Conservation (phyloP, 345 rosid species). For the Turnera subulata region DNA sequence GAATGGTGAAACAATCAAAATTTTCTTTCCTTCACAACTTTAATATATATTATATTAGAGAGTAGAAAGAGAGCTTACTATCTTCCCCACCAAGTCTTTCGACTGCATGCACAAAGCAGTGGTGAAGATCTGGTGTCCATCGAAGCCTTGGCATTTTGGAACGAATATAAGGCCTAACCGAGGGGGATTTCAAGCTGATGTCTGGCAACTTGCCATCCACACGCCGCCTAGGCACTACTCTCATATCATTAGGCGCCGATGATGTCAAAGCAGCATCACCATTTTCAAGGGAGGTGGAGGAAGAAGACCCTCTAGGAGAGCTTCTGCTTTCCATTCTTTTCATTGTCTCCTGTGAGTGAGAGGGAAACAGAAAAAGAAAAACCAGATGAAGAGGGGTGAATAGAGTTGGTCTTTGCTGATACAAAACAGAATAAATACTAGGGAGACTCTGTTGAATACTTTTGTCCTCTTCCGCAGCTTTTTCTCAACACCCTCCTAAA, state of each 20-base stretch:
- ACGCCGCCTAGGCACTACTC: slow-evolving; percentile 4
- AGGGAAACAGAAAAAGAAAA: not conserved
- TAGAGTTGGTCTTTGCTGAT: not conserved
- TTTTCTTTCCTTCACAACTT: no score
- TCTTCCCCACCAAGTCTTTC: slow-evolving; percentile 64
- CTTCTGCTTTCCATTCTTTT: not conserved
- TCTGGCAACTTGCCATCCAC: not conserved
- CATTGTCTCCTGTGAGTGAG: slow-evolving; percentile 1
- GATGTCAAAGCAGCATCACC: slow-evolving; percentile 1
- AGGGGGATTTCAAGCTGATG: slow-evolving; percentile 19
- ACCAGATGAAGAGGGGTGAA: not conserved
- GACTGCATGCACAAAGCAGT: slow-evolving; percentile 58
- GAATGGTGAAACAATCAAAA: no score
- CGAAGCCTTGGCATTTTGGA: slow-evolving; percentile 57
- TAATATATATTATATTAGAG: no score
- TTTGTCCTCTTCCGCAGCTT: slow-evolving; percentile 45
- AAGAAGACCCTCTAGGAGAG: slow-evolving; percentile 3
- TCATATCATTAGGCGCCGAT: not conserved
- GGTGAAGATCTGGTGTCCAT: slow-evolving; percentile 66
- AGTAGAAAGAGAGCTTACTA: slow-evolving; percentile 28
- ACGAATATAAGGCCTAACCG: slow-evolving; percentile 47
- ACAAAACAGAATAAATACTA: slow-evolving; percentile 36
- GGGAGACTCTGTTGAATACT: slow-evolving; percentile 28
- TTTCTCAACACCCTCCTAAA: slow-evolving; percentile 16
- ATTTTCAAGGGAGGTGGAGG: slow-evolving; percentile 19